Conservation (phyloP, 345 rosid genomes). For the Populus simonii region DNA sequence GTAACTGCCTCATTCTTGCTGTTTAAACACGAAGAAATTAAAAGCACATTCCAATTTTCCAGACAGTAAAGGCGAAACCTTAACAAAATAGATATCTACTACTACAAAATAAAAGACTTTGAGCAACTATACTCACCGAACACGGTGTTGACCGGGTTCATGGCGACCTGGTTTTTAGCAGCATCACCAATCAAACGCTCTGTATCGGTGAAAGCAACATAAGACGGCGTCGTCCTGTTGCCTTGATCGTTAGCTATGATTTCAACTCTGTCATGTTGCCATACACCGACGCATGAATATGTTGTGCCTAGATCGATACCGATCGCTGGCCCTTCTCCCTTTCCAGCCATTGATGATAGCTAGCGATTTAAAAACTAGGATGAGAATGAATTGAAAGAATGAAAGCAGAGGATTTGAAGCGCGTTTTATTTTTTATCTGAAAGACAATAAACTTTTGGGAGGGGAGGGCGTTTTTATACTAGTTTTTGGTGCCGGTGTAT, state of each 20-base stretch:
- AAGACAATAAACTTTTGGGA: too few species aligned
- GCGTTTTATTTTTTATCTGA: background rate
- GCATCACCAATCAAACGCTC: constrained; percentile 33
- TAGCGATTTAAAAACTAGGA: background rate
- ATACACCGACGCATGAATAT: constrained; percentile 29
- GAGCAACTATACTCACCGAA: constrained; percentile 5
- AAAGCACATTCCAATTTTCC: background rate
- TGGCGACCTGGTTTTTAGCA: constrained; percentile 37
- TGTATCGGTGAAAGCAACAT: constrained; percentile 29
- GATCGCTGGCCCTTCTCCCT: constrained; percentile 28
- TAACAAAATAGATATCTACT: background rate
- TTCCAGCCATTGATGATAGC: constrained; percentile 11
- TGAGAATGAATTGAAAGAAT: background rate
- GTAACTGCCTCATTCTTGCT: background rate
- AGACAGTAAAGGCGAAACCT: background rate
- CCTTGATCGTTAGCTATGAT: constrained; percentile 30
- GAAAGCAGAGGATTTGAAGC: background rate
- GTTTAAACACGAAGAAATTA: background rate
- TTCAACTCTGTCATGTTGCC: constrained; percentile 33
- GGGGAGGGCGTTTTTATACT: background rate
- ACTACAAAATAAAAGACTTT: background rate
- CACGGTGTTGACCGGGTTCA: constrained; percentile 34
- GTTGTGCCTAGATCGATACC: constrained; percentile 34
- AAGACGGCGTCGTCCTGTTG: constrained; percentile 32
- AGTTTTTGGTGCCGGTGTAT: background rate